Base-by-base conservation (phyloP, 225 moss, liverwort and hornwort species). In the Pseudoscleropodium purum region DNA sequence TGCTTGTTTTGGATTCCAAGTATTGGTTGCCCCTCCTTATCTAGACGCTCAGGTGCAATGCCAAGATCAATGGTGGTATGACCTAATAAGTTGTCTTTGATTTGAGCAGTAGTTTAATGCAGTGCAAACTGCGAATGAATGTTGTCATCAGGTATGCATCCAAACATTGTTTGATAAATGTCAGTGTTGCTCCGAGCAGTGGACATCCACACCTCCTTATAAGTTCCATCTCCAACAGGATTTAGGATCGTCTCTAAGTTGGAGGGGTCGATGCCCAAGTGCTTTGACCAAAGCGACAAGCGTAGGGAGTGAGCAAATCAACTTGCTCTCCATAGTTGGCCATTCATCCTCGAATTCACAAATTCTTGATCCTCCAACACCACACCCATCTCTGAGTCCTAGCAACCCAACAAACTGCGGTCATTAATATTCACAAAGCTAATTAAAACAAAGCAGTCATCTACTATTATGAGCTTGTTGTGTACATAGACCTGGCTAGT, bases 401-500 rank as follows among this genome's bases (percentile, higher is more conserved):
- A 92, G 47, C 92, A 92, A 66, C 94, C 94, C 74, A 94, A 64
- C 74, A 94, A 75, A 85, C 94, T 94, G 19, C 94, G 88, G 45
- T 94, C 94, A 10, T 94, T 94, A 41, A 94, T 90, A 6, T 94
- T 94, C 31, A 92, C 94, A 47, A 92, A 94, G 65, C 92, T 92
- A 25, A 94, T 94, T 6, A 94, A 33, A 26, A 90, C 92, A 63
- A 87, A 82, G 36, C 94, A 87, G 87, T 94, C 94, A 70, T 94
- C 92, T 6, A 94, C 90, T 33, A 94, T 92, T 91, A 94, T 94
- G 77, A 94, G 91, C 89, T 94, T 94, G 85, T 92, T 94, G 75
- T 94, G 94, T 7, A 94, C 94, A 13, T 94, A 94, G n/a, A 94
- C 77, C 85, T 94, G 94, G 75, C 94, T 94, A 9, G 94, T 94